Percentiles rank a stretch among this genome's conserved stretches.
Evolutionary conservation across 2,329 filamentous ascomycete genomes (phyloP).

Genomic region (Curvularia lunata): DNA sequence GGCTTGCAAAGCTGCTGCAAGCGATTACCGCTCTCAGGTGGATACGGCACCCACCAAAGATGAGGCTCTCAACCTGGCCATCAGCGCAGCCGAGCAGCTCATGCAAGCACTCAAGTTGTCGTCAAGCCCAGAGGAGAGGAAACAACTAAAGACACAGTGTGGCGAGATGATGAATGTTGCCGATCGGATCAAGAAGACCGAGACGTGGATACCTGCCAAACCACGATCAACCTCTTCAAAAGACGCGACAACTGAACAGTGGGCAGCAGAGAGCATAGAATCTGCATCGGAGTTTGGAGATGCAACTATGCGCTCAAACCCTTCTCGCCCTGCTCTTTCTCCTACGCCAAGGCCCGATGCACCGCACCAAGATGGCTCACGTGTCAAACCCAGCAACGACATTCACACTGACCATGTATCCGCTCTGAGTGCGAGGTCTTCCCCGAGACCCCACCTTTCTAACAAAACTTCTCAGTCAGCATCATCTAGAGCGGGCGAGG

Average conservation of each 20-base stretch:
- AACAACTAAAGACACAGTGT: conserved; percentile 71
- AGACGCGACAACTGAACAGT: conserved; percentile 27
- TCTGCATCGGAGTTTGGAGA: conserved; percentile 6
- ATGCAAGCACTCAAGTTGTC: conserved; percentile 75
- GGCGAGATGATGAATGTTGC: conserved; percentile 72
- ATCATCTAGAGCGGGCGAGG: background rate
- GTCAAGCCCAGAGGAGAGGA: conserved; percentile 66
- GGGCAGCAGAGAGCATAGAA: conserved; percentile 32
- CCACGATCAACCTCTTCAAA: conserved; percentile 15
- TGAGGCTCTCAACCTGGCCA: conserved; percentile 75
- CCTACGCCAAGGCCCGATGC: conserved; percentile 18
- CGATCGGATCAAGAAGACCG: conserved; percentile 71
- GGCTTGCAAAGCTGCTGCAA: conserved; percentile 42
- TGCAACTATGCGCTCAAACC: conserved; percentile 12
- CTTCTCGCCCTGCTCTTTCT: conserved; percentile 15
- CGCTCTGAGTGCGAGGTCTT: background rate
- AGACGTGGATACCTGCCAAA: conserved; percentile 31
- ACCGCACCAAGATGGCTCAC: conserved; percentile 17
- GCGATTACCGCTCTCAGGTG: conserved; percentile 52
- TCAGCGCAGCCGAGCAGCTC: conserved; percentile 79
- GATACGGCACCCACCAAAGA: conserved; percentile 59
- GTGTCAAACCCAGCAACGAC: background rate
- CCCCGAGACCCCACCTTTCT: background rate
- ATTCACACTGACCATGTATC: background rate
- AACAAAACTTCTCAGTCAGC: background rate